These are phyloP conservation scores for Zasmidium citrigriseum DNA, from an alignment of 2,329 filamentous ascomycete species.

Conservation along the genomic window DNA sequence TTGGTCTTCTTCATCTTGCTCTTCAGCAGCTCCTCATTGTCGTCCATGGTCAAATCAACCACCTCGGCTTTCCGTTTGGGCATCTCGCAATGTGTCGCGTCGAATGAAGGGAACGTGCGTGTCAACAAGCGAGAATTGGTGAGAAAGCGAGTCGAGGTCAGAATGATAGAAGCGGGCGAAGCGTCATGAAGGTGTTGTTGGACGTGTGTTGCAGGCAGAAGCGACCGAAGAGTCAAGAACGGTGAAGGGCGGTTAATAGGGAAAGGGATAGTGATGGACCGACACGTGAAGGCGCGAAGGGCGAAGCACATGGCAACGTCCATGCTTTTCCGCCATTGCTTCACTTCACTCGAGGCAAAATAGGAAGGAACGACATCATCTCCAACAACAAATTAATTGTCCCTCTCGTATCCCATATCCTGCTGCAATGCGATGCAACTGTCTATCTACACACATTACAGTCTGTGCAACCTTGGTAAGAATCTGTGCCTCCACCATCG, in stretches of 20 bases:
- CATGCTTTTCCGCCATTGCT: not conserved
- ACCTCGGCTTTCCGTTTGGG: conserved; percentile 12
- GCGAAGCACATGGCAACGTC: not conserved
- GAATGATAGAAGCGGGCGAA: too few relatives aligned
- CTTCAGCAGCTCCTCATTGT: not conserved
- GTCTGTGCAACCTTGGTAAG: not conserved
- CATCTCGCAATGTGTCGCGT: conserved; percentile 5
- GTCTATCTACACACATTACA: too few relatives aligned
- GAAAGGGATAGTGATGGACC: not conserved
- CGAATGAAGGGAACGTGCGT: too few relatives aligned
- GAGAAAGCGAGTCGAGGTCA: too few relatives aligned
- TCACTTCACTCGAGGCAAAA: too few relatives aligned
- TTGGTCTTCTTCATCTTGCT: too few relatives aligned
- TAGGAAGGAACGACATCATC: not conserved
- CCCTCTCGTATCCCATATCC: too few relatives aligned
- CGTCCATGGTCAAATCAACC: not conserved
- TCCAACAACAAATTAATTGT: too few relatives aligned
- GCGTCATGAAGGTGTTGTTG: not conserved
- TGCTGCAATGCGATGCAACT: too few relatives aligned
- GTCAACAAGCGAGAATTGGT: too few relatives aligned
- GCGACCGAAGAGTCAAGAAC: not conserved
- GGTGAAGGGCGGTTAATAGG: not conserved
- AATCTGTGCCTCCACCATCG: not conserved
- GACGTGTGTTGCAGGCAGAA: not conserved
- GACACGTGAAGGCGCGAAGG: not conserved